Percentiles rank a stretch among this genome's conserved stretches.
Conservation (phyloP, 2,329 filamentous ascomycete genomes). For the Apiospora aurea region DNA sequence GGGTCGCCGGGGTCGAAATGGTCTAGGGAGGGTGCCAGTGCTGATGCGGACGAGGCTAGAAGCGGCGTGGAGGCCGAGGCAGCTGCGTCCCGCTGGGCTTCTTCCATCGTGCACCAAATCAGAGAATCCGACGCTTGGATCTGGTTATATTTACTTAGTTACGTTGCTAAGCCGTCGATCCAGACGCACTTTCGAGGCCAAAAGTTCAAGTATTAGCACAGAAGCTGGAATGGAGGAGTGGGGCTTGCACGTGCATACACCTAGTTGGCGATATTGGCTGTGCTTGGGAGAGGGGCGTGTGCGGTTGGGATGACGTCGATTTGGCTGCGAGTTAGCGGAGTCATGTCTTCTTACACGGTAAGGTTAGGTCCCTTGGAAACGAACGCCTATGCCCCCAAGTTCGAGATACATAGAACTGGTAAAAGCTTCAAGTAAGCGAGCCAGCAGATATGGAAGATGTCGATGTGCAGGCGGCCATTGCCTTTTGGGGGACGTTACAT, state of each 20-base stretch:
- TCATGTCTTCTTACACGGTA: not conserved
- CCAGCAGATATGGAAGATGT: not conserved
- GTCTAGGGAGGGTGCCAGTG: constrained; percentile 11
- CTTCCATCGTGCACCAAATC: not conserved
- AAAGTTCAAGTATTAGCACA: not conserved
- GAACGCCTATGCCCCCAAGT: not conserved
- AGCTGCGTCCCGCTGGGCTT: not conserved
- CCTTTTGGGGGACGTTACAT: not conserved
- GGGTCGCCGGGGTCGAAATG: constrained; percentile 32
- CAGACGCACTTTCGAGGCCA: not conserved
- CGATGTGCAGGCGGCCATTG: not conserved
- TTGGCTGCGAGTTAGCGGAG: constrained; percentile 13
- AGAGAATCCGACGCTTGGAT: not conserved
- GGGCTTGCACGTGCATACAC: not conserved
- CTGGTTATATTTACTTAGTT: not conserved
- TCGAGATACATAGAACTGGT: not conserved
- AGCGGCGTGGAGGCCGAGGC: constrained; percentile 25
- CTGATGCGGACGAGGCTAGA: constrained; percentile 1
- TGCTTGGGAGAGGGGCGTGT: not conserved
- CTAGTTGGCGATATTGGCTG: not conserved
- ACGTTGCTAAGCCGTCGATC: not conserved
- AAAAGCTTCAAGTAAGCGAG: not conserved
- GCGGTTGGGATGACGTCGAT: constrained; percentile 3
- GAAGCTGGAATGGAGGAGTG: not conserved
- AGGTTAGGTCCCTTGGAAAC: not conserved